phyloP scores from a whole-genome alignment of 2,329 filamentous ascomycete species.

The Colletotrichum tofieldiae region DNA sequence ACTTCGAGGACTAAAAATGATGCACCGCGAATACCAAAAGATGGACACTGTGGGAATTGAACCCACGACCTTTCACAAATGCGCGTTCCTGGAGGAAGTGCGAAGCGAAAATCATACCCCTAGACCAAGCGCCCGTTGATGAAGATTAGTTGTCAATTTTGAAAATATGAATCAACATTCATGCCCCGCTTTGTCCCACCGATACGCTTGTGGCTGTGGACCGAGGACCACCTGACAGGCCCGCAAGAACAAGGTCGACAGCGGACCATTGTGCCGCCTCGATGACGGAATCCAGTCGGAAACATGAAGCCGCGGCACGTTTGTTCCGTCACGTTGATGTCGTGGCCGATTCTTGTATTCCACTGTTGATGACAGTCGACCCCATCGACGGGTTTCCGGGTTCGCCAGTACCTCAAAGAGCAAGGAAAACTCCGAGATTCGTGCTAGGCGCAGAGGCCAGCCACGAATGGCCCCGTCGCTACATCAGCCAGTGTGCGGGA shows the following conservation, averaged over 20 bases:
- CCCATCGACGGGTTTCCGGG: constrained; percentile 18
- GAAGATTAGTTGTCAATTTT: rapidly evolving
- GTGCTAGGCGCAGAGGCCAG: constrained; percentile 7
- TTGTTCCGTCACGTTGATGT: constrained; percentile 6
- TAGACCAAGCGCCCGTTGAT: constrained; percentile 37
- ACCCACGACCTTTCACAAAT: constrained; percentile 37
- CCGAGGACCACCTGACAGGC: not conserved
- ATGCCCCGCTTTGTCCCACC: not conserved
- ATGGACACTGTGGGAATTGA: constrained; percentile 42
- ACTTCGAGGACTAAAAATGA: too few species aligned
- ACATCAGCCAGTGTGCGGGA: constrained; percentile 1
- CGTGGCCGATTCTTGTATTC: constrained; percentile 14
- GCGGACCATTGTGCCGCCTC: constrained; percentile 15
- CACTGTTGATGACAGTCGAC: constrained; percentile 12
- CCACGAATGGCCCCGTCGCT: not conserved
- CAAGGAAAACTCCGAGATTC: constrained; percentile 19
- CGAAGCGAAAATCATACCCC: constrained; percentile 42
- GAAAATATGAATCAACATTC: rapidly evolving
- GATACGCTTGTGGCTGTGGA: not conserved
- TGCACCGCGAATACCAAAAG: not conserved
- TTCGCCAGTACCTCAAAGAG: not conserved
- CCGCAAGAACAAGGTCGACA: constrained; percentile 10
- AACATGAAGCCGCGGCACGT: constrained; percentile 19
- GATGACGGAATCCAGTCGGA: constrained; percentile 24
- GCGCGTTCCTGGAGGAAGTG: not conserved